These are phyloP conservation scores for Mycosphaerella arachidis DNA, from an alignment of 2,329 filamentous ascomycete species.

Conservation along the genomic window DNA sequence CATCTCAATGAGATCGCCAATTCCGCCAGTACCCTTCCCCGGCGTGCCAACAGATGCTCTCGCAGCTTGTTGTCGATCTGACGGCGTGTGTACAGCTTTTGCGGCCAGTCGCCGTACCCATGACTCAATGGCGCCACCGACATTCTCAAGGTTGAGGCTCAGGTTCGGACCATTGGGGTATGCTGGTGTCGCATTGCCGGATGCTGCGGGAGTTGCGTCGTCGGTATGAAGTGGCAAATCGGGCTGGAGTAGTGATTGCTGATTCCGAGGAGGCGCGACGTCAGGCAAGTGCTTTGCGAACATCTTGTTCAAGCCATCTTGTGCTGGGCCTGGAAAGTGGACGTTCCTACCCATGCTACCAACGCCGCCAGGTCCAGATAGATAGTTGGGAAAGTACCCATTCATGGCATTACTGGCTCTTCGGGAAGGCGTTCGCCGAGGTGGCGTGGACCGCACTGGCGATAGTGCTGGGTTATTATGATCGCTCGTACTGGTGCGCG, in stretches of 20 bases:
- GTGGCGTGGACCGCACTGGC: slow-evolving; percentile 33
- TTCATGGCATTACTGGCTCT: slow-evolving; percentile 37
- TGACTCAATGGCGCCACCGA: slow-evolving; percentile 80
- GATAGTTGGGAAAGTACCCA: slow-evolving; percentile 46
- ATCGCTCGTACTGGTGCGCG: slow-evolving; percentile 41
- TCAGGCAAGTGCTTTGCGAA: slow-evolving; percentile 78
- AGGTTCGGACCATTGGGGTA: slow-evolving; percentile 25
- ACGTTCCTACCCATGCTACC: slow-evolving; percentile 72
- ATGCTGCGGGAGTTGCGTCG: slow-evolving; percentile 23
- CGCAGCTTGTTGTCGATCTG: slow-evolving; percentile 9
- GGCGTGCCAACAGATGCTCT: slow-evolving; percentile 31
- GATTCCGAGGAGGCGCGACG: slow-evolving; percentile 59
- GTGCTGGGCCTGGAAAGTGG: slow-evolving; percentile 72
- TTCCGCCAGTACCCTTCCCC: slow-evolving; percentile 39
- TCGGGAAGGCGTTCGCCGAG: slow-evolving; percentile 38
- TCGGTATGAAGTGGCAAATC: slow-evolving; percentile 55
- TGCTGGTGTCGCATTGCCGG: slow-evolving; percentile 26
- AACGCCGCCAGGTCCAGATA: slow-evolving; percentile 81
- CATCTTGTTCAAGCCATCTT: slow-evolving; percentile 79
- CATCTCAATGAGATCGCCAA: slow-evolving; percentile 67
- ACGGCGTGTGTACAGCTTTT: slow-evolving; percentile 41
- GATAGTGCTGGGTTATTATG: slow-evolving; percentile 27
- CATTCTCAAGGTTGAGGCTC: slow-evolving; percentile 63
- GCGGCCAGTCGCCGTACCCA: slow-evolving; percentile 82
- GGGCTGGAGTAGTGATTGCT: slow-evolving; percentile 51